Evolutionary conservation across 306 rosid genomes (phyloP), one percentile per base, ranked within the genome.

Genomic region (Ochetophila trinervis): DNA sequence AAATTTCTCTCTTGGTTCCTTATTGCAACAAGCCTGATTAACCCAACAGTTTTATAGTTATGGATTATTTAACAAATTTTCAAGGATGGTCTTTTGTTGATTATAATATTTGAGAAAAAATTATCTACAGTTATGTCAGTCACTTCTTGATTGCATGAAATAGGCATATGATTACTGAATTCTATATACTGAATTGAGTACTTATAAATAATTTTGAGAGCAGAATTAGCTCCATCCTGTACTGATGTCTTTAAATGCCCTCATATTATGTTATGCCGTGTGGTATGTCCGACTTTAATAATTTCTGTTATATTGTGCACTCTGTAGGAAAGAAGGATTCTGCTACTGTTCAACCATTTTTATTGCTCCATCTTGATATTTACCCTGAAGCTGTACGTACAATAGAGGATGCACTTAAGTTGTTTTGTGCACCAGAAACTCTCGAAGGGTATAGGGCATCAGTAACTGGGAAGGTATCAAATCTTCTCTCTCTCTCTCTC

Each of bases 361-460:
- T 79, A 30, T 67, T 88, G 81, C 94, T 94, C 67, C 99, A 90
- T 74, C 97, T 94, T 62, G 99, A 94, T 80, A 94, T 94, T 74
- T 63, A 69, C 61, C 90, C 85, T 73, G 90, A 94, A 12, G 78
- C 87, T 36, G 96, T 90, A 48, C 78, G 66, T 47, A 83, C 91
- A 0, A 90, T 94, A 49, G 96, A 90, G 80, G 91, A 90, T 78
- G 99, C 99, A 9, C 75, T 94, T 67, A 88, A 70, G 78, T 66
- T 88, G 79, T 94, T 87, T 82, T 86, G 95, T 78, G 94, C 86
- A n/a, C 87, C 87, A 36, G 99, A 90, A 80, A 80, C 85, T 69
- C 87, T 94, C 34, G 99, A 94, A 81, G 99, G 97, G 27, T 94
- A 90, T 74, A 86, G 90, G 59, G 12, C 97, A 48, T 83, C 97